These are phyloP conservation scores for Penicillium riverlandense DNA, from an alignment of 495 filamentous ascomycete genomes.

Conservation along the genomic window DNA sequence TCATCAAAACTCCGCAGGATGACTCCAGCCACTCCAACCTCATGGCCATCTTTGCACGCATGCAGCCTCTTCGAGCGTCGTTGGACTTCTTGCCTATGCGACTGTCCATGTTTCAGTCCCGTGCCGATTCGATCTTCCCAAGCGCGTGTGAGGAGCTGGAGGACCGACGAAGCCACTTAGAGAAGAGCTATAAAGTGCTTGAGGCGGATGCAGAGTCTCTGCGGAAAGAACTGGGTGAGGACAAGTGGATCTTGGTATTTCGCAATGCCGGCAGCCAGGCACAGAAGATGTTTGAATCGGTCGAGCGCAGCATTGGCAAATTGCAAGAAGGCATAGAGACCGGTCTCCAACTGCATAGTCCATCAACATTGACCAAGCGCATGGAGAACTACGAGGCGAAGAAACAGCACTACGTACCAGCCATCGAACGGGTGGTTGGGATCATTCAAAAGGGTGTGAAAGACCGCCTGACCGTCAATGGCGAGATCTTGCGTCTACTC, in stretches of 20 bases:
- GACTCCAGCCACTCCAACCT: constrained; percentile 70
- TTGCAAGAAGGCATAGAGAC: constrained; percentile 73
- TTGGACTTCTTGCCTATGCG: constrained; percentile 97
- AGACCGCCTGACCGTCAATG: constrained; percentile 87
- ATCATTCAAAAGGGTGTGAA: constrained; percentile 92
- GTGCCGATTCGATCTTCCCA: constrained; percentile 71
- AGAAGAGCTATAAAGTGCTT: constrained; percentile 72
- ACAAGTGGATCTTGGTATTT: constrained; percentile 92
- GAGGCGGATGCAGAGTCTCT: constrained; percentile 82
- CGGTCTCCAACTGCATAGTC: constrained; percentile 62
- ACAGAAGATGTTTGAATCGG: constrained; percentile 88
- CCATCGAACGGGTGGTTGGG: constrained; percentile 79
- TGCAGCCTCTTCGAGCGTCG: constrained; percentile 89
- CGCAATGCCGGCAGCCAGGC: constrained; percentile 87
- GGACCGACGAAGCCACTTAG: constrained; percentile 58
- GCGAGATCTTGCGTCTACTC: constrained; percentile 81
- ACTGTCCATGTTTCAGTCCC: constrained; percentile 70
- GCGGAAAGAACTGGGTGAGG: constrained; percentile 83
- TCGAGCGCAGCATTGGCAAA: constrained; percentile 76
- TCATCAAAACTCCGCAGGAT: constrained; percentile 57
- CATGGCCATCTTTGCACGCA: constrained; percentile 81
- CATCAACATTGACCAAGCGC: constrained; percentile 60
- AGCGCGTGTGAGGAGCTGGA: constrained; percentile 87
- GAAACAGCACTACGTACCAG: constrained; percentile 89
- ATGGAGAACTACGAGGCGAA: constrained; percentile 93